Base-by-base conservation (phyloP, 2,329 filamentous ascomycete genomes). In the Colletotrichum somersetense region DNA sequence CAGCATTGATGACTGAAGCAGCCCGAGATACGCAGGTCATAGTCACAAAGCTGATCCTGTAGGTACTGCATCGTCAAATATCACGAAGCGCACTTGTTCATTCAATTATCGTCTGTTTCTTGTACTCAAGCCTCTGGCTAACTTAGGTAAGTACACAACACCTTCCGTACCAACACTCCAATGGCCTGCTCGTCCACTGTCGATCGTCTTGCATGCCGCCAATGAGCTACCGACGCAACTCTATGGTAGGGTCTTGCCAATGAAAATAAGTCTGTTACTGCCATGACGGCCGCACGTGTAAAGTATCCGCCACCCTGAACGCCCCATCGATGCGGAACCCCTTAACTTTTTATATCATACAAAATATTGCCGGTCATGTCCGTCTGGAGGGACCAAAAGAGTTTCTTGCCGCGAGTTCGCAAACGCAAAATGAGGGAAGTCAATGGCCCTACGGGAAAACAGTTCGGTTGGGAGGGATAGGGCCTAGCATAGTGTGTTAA, bases 321-420 rank as follows among this genome's bases (percentile, higher is more conserved):
- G 70, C 70, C 69, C 66, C 58, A 63, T 46, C 46, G 23, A 70
- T 72, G 70, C 48, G 55, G 42, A 35, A 61, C 33, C 61, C 66
- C 66, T 46, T 46, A 61, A 63, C 46, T 69, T 65, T 72, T 72
- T 65, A 23, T 69, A 65, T 65, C 65, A 70, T 65, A 72, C 70
- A 65, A 66, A 67, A 62, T 52, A 62, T 16, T 50, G 30, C 18
- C 53, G 46, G 53, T 40, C 38, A 46, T 40, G 52, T n/a, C 44
- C 46, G 44, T 23, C 23, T 23, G 18, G 42, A 42, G 30, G 50
- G 40, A 35, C 23, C 14, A 20, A 59, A 52, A 46, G 26, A 23
- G 48, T 8, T n/a, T 12, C 42, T 46, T 42, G 42, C 26, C 55
- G 52, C 44, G 14, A 48, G 12, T 16, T 48, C 10, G 33, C 30